Base-by-base conservation (phyloP, 1,284 basidiomycete genomes). In the Trichosporon sp. region DNA sequence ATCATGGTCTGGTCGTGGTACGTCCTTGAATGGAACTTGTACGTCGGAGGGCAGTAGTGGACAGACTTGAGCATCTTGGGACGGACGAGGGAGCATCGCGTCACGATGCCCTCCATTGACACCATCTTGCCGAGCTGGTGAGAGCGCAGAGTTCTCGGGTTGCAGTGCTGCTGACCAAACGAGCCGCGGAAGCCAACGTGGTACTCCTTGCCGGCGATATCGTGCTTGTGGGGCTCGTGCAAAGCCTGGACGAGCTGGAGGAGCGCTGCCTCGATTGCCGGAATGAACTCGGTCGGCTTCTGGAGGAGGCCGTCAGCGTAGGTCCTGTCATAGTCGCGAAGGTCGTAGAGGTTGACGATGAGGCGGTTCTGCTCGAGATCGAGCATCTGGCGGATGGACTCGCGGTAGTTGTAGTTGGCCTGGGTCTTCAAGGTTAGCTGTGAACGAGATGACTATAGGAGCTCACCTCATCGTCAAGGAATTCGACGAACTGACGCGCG, bases 111-210 rank as follows among this genome's bases (percentile, higher is more conserved):
- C 85, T 99, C 97, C 35, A 99, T 85, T 51, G 92, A 96, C 79
- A 99, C 93, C 93, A 99, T 94, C 84, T 92, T 95, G 68, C 95
- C 94, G 37, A 99, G 89, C 83, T 98, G 91, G 71, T 90, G 87
- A 65, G 94, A 92, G 72, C 91, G 89, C 48, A 99, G 88, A 10
- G 94, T 96, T 8, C 97, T 88, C 56, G 97, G 97, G 84, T 92
- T 98, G 84, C 96, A 93, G 84, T 98, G 95, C 83, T 99, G 94
- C 84, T 98, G 96, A 65, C 97, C 97, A 83, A 99, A 99, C n/a
- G 93, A 96, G 69, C 97, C 97, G 75, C 92, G 91, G 82, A 99
- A 90, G n/a, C 96, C 97, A 71, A 98, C 88, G 77, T 92, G 91
- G 84, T 90, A 83, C 83, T 84, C 89, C 81, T 92, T 95, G 73